Evolutionary conservation across 345 rosid species (phyloP).

Genomic region (Camelina sativa): DNA sequence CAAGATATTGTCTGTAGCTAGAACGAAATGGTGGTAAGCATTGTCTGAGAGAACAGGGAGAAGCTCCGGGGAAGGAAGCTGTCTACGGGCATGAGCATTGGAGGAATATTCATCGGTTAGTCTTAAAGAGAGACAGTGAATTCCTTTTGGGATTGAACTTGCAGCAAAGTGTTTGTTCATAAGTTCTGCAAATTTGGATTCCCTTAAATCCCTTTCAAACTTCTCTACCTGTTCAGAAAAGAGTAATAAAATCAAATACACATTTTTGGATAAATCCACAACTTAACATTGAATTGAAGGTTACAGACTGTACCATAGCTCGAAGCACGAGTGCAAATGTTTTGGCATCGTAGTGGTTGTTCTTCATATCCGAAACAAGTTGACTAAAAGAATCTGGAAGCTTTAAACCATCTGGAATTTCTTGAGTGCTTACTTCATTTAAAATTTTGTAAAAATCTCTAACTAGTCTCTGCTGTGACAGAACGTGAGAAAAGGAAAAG

Average conservation of each 20-base stretch:
- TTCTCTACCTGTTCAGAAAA: slow-evolving; percentile 77
- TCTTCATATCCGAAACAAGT: slow-evolving; percentile 91
- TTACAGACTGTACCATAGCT: slow-evolving; percentile 72
- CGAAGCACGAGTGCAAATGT: slow-evolving; percentile 77
- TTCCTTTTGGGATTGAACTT: slow-evolving; percentile 96
- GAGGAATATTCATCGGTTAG: slow-evolving; percentile 98
- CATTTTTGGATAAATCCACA: not conserved
- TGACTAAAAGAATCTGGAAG: slow-evolving; percentile 84
- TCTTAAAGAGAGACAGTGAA: slow-evolving; percentile 93
- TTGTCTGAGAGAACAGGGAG: slow-evolving; percentile 97
- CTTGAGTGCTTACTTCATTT: slow-evolving; percentile 76
- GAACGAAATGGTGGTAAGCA: slow-evolving; percentile 81
- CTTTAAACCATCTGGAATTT: slow-evolving; percentile 83
- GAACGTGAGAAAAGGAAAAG: slow-evolving; percentile 32
- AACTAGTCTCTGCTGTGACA: slow-evolving; percentile 73
- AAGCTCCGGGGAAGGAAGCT: slow-evolving; percentile 94
- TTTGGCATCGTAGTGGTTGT: slow-evolving; percentile 82
- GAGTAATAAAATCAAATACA: slow-evolving; percentile 20
- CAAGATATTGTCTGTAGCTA: slow-evolving; percentile 94
- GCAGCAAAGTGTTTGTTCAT: slow-evolving; percentile 99
- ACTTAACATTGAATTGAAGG: not conserved
- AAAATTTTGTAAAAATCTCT: slow-evolving; percentile 87
- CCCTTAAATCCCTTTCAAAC: slow-evolving; percentile 83
- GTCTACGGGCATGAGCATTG: slow-evolving; percentile 97
- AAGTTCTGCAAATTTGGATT: slow-evolving; percentile 89